These are phyloP conservation scores for Fusarium sp. DNA, from an alignment of 2,329 filamentous ascomycete genomes.

Conservation along the genomic window DNA sequence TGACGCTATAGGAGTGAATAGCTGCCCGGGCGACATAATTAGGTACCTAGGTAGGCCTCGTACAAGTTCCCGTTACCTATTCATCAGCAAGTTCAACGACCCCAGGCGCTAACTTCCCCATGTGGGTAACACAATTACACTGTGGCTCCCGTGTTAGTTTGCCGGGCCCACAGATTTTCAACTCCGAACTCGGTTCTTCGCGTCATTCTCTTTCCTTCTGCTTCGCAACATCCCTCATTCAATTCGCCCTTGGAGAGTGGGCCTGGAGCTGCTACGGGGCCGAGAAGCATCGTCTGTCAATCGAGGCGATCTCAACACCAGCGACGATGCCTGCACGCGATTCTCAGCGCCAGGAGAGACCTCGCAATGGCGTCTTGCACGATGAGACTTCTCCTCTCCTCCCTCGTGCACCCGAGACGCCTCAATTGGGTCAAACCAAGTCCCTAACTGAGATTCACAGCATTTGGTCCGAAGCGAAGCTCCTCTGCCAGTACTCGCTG, in stretches of 20 bases:
- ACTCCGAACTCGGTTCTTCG: neutral
- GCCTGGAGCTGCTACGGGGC: constrained; percentile 10
- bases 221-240: constrained; percentile 6
- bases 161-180: neutral
- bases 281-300: neutral
- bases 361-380: constrained; percentile 22
- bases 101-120: neutral
- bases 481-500: constrained; percentile 46
- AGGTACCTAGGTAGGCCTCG: neutral
- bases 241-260: constrained; percentile 18
- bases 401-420: constrained; percentile 15
- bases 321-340: constrained; percentile 21
- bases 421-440: neutral
- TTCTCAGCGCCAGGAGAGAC: constrained; percentile 14
- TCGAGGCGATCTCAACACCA: neutral
- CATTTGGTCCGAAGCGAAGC: constrained; percentile 28
- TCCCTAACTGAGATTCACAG: constrained; percentile 14
- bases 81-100: neutral
- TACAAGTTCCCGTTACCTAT: neutral
- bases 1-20: neutral
- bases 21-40: neutral
- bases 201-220: constrained; percentile 10
- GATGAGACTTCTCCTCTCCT: constrained; percentile 33
- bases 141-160: neutral
- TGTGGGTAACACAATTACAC: neutral